Evolutionary conservation across 225 moss, liverwort and hornwort species (phyloP), one percentile per base, ranked within the genome.

Genomic region (Marchantia paleacea): DNA sequence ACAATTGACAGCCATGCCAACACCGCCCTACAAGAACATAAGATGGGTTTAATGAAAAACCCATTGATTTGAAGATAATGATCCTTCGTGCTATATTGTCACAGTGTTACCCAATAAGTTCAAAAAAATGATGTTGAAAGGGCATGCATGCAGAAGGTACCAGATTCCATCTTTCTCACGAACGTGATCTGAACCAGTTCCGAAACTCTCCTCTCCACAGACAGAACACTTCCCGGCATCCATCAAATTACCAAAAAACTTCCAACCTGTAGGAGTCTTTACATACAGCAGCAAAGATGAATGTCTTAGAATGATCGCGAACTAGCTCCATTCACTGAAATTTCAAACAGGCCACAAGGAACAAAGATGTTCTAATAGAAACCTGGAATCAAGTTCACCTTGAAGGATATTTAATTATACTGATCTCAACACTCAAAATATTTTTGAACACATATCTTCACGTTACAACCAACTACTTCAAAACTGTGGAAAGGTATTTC

Each of bases 141-240:
- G 39, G 39, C 39, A 39, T 39, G 39, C 39, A 87, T 82, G 10
- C 22, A 30, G 25, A 14, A 15, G 58, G 80, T 87, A 90, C 97
- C 97, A 97, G 12, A 97, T 95, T 66, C 97, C 97, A 82, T 97
- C 97, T 69, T 99, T 99, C 81, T 99, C 97, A 14, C 97, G 87
- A 55, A 99, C 92, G 57, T 99, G 97, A 75, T 99, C 97, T 15
- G 95, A 95, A 3, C 97, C 97, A 3, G 95, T 99, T 62, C 97
- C 95, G 79, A 99, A 99, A 78, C 95, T 99, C 86, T 99, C 97
- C 61, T 99, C 97, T 0, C 97, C 97, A 69, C 97, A 99, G 0
- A 99, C 52, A 0, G 97, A 99, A 16, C 95, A 85, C 78, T 90
- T 86, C 6, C 91, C 95, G 19, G 90, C 89, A 69, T 99, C 97